Evolutionary conservation across 495 filamentous ascomycete species (phyloP).

Genomic region (Cetradonia linearis): DNA sequence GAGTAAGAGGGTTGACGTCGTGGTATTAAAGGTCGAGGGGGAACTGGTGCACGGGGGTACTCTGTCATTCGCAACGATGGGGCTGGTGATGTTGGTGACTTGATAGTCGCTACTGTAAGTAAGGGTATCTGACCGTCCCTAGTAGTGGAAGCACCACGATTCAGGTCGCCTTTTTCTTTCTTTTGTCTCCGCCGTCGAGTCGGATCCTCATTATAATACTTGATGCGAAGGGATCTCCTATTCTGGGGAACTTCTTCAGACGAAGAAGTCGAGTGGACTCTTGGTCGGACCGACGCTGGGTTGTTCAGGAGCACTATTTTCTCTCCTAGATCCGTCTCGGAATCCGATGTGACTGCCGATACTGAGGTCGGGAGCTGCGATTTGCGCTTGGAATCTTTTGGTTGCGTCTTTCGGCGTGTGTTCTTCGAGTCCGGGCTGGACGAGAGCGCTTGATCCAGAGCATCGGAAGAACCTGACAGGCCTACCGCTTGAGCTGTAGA

Average conservation of each 20-base stretch:
- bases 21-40: conserved; percentile 82
- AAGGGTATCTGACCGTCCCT: conserved; percentile 9
- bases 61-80: conserved; percentile 60
- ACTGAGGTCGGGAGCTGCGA: conserved; percentile 32
- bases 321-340: conserved; percentile 32
- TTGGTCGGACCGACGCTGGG: conserved; percentile 38
- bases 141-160: conserved; percentile 21
- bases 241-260: conserved; percentile 55
- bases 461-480: conserved; percentile 24
- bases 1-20: conserved; percentile 75
- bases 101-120: conserved; percentile 47
- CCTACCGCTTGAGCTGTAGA: conserved; percentile 33
- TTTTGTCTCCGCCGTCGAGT: conserved; percentile 50
- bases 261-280: conserved; percentile 34
- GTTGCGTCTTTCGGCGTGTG: conserved; percentile 18
- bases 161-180: conserved; percentile 17
- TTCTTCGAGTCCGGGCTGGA: conserved; percentile 21
- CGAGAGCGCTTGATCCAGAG: not conserved
- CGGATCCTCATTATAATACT: conserved; percentile 74
- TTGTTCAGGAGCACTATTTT: not conserved
- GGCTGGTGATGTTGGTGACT: conserved; percentile 84
- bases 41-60: conserved; percentile 80
- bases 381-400: conserved; percentile 24
- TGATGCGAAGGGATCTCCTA: conserved; percentile 80
- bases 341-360: conserved; percentile 39